These are phyloP conservation scores for Phalaenopsis aphrodite DNA, from an alignment of 106 monocot genomes.

Conservation along the genomic window DNA sequence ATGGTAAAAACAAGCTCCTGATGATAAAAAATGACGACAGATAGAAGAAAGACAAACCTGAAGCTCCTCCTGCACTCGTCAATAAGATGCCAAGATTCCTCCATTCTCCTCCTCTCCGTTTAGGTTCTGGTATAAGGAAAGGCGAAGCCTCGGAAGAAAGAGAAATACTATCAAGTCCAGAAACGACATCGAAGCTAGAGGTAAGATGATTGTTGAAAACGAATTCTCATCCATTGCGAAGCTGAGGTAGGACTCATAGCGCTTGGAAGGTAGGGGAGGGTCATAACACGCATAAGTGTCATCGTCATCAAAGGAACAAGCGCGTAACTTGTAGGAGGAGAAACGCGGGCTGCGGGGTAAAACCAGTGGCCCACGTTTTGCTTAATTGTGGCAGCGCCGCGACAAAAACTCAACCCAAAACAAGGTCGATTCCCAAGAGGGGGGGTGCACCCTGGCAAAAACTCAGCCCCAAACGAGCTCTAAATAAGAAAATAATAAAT, in stretches of 20 bases:
- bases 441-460: too few species aligned
- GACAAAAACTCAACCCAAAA: too few species aligned
- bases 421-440: too few species aligned
- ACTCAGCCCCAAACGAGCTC: too few species aligned
- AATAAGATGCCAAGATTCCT: constrained; percentile 16
- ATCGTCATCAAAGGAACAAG: constrained; percentile 11
- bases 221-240: constrained; percentile 3
- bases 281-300: constrained; percentile 8
- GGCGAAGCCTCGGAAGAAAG: constrained; percentile 14
- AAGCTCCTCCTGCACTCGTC: constrained; percentile 47
- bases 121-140: constrained; percentile 12
- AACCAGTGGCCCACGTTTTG: too few species aligned
- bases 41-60: constrained; percentile 18
- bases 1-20: not conserved
- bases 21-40: not conserved
- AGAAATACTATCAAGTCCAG: constrained; percentile 5
- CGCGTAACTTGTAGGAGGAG: too few species aligned
- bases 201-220: too few species aligned
- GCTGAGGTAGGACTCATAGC: constrained; percentile 11
- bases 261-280: constrained; percentile 4
- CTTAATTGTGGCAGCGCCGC: too few species aligned
- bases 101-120: constrained; percentile 9
- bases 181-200: not conserved
- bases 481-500: too few species aligned
- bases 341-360: too few species aligned